A percentile compares a stretch with the other conserved stretches of the same genome.
Conservation (phyloP, 1,284 basidiomycete genomes). For the Papiliotrema nemorosa region DNA sequence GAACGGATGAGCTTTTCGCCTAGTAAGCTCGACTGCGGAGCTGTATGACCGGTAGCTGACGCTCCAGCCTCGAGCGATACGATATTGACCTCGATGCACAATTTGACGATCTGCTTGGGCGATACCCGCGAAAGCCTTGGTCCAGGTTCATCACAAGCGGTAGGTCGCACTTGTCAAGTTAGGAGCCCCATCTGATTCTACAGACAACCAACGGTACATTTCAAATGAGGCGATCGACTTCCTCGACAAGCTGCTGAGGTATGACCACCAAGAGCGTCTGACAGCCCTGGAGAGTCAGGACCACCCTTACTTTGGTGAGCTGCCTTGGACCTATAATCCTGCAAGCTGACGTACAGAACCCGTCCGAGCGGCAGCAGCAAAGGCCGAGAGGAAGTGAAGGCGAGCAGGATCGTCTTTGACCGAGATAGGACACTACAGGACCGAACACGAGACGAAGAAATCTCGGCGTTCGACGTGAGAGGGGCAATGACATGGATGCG, state of each 20-base stretch:
- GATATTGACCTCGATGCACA: slow-evolving; percentile 87
- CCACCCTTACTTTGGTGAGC: slow-evolving; percentile 80
- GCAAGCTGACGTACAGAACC: slow-evolving; percentile 13
- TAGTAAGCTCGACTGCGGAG: slow-evolving; percentile 28
- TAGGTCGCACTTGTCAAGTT: slow-evolving; percentile 5
- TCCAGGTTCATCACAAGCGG: slow-evolving; percentile 76
- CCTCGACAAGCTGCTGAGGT: slow-evolving; percentile 89
- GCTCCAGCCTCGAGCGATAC: slow-evolving; percentile 71
- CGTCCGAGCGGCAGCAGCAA: slow-evolving; percentile 24
- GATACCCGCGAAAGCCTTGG: slow-evolving; percentile 93
- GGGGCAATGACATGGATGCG: no score
- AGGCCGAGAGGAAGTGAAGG: slow-evolving; percentile 1
- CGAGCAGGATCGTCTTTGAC: neutral
- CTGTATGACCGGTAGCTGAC: slow-evolving; percentile 5
- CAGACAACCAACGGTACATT: slow-evolving; percentile 94
- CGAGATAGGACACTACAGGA: neutral
- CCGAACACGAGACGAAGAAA: neutral
- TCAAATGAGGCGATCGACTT: slow-evolving; percentile 98
- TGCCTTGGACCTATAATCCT: neutral
- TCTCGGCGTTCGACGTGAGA: neutral
- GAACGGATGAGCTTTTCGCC: slow-evolving; percentile 89
- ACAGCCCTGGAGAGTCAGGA: slow-evolving; percentile 87
- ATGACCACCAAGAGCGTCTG: slow-evolving; percentile 91
- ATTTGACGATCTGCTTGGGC: slow-evolving; percentile 84
- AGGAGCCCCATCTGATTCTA: neutral